Conservation (phyloP, 441 rosid species). For the Corymbia citriodora region DNA sequence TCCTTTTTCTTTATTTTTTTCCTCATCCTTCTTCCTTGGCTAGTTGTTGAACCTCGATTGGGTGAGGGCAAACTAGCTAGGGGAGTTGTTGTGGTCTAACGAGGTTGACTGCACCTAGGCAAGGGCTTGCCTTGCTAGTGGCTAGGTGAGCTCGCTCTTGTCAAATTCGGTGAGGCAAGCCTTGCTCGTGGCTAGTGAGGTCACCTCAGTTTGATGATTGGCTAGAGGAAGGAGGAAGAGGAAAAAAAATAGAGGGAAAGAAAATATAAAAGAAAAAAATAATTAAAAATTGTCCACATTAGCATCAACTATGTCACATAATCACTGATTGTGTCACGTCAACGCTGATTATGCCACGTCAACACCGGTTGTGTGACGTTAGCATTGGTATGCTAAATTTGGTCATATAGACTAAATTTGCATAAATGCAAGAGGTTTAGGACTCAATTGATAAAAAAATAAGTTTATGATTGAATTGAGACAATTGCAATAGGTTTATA, state of each 20-base stretch:
- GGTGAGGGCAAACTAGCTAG: background rate
- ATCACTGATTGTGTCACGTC: accelerated
- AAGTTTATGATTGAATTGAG: too few species aligned
- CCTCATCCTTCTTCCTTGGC: background rate
- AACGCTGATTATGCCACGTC: accelerated
- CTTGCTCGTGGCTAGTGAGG: accelerated
- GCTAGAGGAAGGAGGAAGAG: background rate
- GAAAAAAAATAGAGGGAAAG: background rate
- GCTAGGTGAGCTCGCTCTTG: too few species aligned
- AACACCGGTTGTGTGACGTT: accelerated
- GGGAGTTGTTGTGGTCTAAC: background rate
- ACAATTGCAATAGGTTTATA: too few species aligned
- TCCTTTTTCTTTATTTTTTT: too few species aligned
- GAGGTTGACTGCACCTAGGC: background rate
- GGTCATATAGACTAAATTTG: background rate
- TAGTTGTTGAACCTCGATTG: accelerated
- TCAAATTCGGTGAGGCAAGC: accelerated
- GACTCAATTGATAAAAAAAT: too few species aligned
- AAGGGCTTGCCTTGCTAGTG: too few species aligned
- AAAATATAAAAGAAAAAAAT: too few species aligned
- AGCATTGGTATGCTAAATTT: too few species aligned
- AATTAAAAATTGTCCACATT: too few species aligned
- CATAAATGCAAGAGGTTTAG: too few species aligned
- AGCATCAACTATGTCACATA: too few species aligned
- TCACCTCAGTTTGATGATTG: accelerated